Evolutionary conservation across 306 rosid genomes (phyloP), one percentile per base, ranked within the genome.

Genomic region (Calophaca sinica): DNA sequence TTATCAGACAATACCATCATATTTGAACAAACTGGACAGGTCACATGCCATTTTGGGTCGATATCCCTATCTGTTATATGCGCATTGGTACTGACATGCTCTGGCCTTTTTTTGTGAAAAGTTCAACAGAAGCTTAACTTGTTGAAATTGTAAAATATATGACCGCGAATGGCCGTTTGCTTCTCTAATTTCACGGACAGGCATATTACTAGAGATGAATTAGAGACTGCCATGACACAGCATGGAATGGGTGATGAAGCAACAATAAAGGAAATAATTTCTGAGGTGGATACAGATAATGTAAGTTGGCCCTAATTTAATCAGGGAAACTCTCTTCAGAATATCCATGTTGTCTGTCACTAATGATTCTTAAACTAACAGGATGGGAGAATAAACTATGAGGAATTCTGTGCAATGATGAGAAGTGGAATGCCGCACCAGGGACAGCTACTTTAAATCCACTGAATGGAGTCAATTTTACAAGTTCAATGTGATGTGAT

Each of bases 351-450:
- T 33, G 45, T 52, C 45, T 33, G 45, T 52, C 45, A 46, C 84
- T 83, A 54, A 74, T 49, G 50, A 39, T 72, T 66, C 73, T 59
- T 74, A 41, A 54, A 73, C 75, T 44, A 54, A 82, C 78, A 93
- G 98, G 98, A 93, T 68, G 98, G 98, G 31, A 88, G 90, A 78
- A 93, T 93, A 81, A 91, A 93, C 86, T 93, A 91, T 46, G 83
- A 84, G 69, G 98, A 93, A 41, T 93, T 93, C 76, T 93, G 96
- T 77, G 64, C 91, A 68, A 93, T 93, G 98, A 93, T 93, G 98
- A 91, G 97, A 87, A 89, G 98, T 39, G 98, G 97, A 79, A 77
- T 82, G 81, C 89, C 80, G 52, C 92, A 86, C 28, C 91, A 82
- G 39, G 83, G 74, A 60, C 79, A 49, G 32, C 83, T 81, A 74